A percentile compares a stretch with the other conserved stretches of the same genome.
These are phyloP conservation scores for Chamaecrista fasciculata DNA, from an alignment of 306 rosid genomes.

Conservation along the genomic window DNA sequence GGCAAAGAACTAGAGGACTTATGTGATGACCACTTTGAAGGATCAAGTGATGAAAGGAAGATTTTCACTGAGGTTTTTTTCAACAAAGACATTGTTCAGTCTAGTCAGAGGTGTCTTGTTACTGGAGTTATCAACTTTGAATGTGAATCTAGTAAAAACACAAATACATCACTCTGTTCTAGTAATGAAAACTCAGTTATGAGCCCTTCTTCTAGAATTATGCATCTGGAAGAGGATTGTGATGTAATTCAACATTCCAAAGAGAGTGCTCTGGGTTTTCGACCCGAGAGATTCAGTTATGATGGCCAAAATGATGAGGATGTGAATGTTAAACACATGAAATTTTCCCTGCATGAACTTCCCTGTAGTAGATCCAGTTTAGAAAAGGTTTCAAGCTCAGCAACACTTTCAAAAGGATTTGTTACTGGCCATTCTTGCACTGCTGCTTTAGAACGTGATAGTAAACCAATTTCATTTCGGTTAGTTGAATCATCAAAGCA, in stretches of 20 bases:
- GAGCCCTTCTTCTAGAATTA: slow-evolving; percentile 50
- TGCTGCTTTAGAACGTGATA: slow-evolving; percentile 41
- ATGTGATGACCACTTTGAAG: slow-evolving; percentile 75
- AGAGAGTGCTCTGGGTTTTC: slow-evolving; percentile 41
- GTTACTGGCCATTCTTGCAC: slow-evolving; percentile 33
- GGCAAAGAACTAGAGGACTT: slow-evolving; percentile 53
- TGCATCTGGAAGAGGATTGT: slow-evolving; percentile 40
- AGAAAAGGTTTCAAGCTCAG: slow-evolving; percentile 38
- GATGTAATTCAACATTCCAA: slow-evolving; percentile 43
- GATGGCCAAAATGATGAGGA: slow-evolving; percentile 43
- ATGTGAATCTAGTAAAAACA: slow-evolving; percentile 56
- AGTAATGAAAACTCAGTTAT: slow-evolving; percentile 69
- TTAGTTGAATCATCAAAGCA: slow-evolving; percentile 77
- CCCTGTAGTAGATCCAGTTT: slow-evolving; percentile 43
- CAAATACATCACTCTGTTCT: slow-evolving; percentile 60
- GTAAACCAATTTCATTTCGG: slow-evolving; percentile 50
- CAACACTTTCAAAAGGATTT: slow-evolving; percentile 39
- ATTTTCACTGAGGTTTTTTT: slow-evolving; percentile 78
- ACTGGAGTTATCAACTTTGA: slow-evolving; percentile 61
- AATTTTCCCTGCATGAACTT: slow-evolving; percentile 53
- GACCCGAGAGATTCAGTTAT: slow-evolving; percentile 37
- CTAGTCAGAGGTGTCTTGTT: slow-evolving; percentile 52
- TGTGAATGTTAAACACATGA: slow-evolving; percentile 60
- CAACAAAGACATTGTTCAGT: slow-evolving; percentile 40
- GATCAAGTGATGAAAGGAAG: slow-evolving; percentile 63